Evolutionary conservation across 306 rosid species (phyloP), one percentile per base, ranked within the genome.

Genomic region (Delonix regia): DNA sequence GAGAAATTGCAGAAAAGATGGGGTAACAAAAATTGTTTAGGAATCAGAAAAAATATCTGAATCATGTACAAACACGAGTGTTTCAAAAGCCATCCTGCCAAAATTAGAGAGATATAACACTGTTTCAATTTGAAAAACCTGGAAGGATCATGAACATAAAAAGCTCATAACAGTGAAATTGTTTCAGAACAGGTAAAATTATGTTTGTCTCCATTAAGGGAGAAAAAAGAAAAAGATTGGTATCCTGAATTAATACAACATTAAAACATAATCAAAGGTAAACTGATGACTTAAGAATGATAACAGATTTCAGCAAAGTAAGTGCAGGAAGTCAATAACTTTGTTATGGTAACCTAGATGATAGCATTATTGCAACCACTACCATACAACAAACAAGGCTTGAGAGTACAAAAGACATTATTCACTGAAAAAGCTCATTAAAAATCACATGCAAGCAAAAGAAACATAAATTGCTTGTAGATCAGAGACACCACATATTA

Each of bases 1-100:
- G 63, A 71, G 77, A 85, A 80, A 75, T 64, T 44, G 71, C 41
- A 74, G 69, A 66, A 82, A 51, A 82, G 62, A 33, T 15, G 16
- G 38, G 38, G 21, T 1, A 61, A 30, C 6, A 63, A 34, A 16
- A 63, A 75, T 72, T 66, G 76, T 79, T 49, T 56, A 80, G 74
- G 72, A 89, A 84, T 25, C 80, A 75, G 24, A 21, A 18, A 45
- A n/a, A n/a, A n/a, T n/a, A n/a, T n/a, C n/a, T n/a, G n/a, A n/a
- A n/a, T n/a, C n/a, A n/a, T n/a, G n/a, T n/a, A n/a, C n/a, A n/a
- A n/a, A n/a, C n/a, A n/a, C n/a, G n/a, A n/a, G n/a, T n/a, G n/a
- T n/a, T n/a, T n/a, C n/a, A n/a, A n/a, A n/a, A n/a, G n/a, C n/a
- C n/a, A n/a, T n/a, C n/a, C n/a, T n/a, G n/a, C n/a, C n/a, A n/a